Conservation (phyloP, 345 rosid species). For the Rhodamnia argentea region DNA sequence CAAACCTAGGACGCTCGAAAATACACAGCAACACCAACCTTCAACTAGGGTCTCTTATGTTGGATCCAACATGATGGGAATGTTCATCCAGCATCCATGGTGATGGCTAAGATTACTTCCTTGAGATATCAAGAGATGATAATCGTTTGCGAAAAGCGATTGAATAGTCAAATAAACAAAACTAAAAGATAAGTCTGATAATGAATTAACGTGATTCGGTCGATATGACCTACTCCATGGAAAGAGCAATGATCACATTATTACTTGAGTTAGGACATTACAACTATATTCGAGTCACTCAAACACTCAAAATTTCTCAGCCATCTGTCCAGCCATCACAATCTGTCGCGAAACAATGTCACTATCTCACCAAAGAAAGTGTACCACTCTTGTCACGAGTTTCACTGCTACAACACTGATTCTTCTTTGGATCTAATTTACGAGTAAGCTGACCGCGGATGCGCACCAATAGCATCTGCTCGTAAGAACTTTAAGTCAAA, state of each 20-base stretch:
- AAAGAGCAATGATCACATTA: background rate
- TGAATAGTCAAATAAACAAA: background rate
- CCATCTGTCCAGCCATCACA: background rate
- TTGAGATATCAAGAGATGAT: background rate
- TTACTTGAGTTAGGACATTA: too few relatives aligned
- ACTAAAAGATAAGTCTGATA: background rate
- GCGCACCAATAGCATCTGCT: background rate
- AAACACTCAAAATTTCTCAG: background rate
- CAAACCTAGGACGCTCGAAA: background rate
- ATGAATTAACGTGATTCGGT: background rate
- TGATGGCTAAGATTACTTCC: background rate
- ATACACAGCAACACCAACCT: background rate
- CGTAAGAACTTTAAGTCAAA: background rate
- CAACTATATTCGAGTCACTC: background rate
- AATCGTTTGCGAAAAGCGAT: background rate
- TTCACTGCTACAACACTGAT: background rate
- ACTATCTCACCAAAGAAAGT: background rate
- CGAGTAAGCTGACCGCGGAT: background rate
- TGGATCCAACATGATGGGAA: background rate
- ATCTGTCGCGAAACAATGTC: background rate
- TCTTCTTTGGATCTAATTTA: background rate
- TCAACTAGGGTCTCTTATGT: background rate
- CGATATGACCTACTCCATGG: background rate
- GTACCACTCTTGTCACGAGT: background rate
- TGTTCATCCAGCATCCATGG: background rate